Base-by-base conservation (phyloP, 345 rosid species). In the Eucalyptus curtisii region DNA sequence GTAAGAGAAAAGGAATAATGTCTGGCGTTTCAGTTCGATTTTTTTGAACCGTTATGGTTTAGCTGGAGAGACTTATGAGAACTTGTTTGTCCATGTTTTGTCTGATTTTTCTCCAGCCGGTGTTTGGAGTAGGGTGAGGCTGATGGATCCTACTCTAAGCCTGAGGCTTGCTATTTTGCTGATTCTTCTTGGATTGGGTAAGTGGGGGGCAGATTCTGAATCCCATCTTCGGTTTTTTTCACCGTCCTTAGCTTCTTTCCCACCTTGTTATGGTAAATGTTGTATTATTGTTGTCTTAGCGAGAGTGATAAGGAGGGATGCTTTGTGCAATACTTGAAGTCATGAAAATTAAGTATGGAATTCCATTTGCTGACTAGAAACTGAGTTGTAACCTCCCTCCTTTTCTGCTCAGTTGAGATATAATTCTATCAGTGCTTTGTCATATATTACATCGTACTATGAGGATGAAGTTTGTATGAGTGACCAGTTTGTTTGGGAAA, bases 61-160 rank as follows among this genome's bases (percentile, higher is more conserved):
- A 47, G 82, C 24, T 20, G 79, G 25, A 68, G 81, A 40, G 79
- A 37, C 52, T 22, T 48, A 27, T 89, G 37, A 52, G 79, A 47
- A 71, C 50, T 89, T 53, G 49, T 81, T 80, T 71, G 59, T 45
- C 9, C 20, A 25, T 10, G 27, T 17, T 13, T 85, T 79, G 50
- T 57, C 80, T 22, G 64, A 8, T 53, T 68, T 86, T 47, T 37
- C 49, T 88, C 79, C 45, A 24, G 90, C 92, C 92, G 94, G 88
- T 88, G 86, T 88, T 87, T 87, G 89, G 91, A 89, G 91, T 90
- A 88, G 94, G 87, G 90, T 37, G 87, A 88, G 81, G 89, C 82
- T 45, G 57, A 96, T 95, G 97, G 93, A 91, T 93, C 90, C 91
- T 90, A 33, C 91, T 88, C 92, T 93, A 59, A 76, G 84, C 84